Evolutionary conservation across 1,284 basidiomycete genomes (phyloP).

Genomic region (Puccinia coronata): DNA sequence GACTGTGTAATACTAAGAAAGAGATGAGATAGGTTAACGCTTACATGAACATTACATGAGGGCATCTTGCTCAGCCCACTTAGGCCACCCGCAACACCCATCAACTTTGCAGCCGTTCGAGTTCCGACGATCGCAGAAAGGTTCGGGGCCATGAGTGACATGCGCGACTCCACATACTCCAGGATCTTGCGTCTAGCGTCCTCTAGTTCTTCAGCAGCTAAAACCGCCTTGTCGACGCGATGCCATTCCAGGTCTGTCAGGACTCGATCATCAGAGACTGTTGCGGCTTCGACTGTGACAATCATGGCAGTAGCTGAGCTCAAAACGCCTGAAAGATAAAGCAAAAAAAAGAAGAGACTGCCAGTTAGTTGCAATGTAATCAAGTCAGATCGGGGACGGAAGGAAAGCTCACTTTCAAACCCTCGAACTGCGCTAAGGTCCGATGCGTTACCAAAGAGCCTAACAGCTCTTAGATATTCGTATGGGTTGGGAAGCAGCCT

Average conservation of each 20-base stretch:
- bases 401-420: constrained; percentile 35
- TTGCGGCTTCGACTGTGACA: constrained; percentile 85
- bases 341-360: background rate
- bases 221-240: constrained; percentile 79
- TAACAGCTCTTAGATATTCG: constrained; percentile 89
- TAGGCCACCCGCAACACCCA: constrained; percentile 94
- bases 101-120: constrained; percentile 92
- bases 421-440: constrained; percentile 41
- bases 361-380: background rate
- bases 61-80: constrained; percentile 90
- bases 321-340: constrained; percentile 69
- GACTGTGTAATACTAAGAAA: background rate
- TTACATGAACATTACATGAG: constrained; percentile 87
- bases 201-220: constrained; percentile 82
- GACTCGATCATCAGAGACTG: constrained; percentile 77
- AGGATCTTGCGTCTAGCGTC: constrained; percentile 85
- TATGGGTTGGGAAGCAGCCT: constrained; percentile 86
- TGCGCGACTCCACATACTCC: constrained; percentile 97
- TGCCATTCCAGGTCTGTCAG: constrained; percentile 74
- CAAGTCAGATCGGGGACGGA: constrained; percentile 58
- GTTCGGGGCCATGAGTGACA: constrained; percentile 97
- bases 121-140: constrained; percentile 97
- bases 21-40: constrained; percentile 55
- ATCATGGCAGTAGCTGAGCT: constrained; percentile 93
- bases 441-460: constrained; percentile 75